A percentile compares a stretch with the other conserved stretches of the same genome.
Conservation (phyloP, 2,329 filamentous ascomycete genomes). For the Fusarium goolgardi region DNA sequence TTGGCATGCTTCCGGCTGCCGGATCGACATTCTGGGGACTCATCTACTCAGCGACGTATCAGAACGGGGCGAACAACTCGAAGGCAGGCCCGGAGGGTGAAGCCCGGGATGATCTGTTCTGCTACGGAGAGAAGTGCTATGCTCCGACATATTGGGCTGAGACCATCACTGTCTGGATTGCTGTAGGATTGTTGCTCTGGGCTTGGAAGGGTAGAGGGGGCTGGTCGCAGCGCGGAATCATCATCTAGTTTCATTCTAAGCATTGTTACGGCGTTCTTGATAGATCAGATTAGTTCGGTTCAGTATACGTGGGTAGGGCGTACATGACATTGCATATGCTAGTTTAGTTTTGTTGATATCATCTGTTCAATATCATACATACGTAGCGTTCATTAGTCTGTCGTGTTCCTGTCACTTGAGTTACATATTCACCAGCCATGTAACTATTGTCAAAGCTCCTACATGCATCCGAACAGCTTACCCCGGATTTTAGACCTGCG, state of each 20-base stretch:
- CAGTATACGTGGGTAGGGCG: constrained; percentile 24
- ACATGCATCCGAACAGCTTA: constrained; percentile 24
- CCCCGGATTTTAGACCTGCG: constrained; percentile 29
- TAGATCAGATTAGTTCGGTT: constrained; percentile 15
- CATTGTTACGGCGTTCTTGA: constrained; percentile 33
- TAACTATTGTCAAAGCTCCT: constrained; percentile 12
- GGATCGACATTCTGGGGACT: constrained; percentile 92
- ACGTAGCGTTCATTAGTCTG: constrained; percentile 3
- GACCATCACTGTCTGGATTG: constrained; percentile 81
- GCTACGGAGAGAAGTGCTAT: constrained; percentile 86
- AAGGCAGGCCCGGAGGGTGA: constrained; percentile 47
- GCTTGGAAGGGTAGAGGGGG: constrained; percentile 84
- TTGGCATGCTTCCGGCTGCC: constrained; percentile 89
- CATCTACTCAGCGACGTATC: constrained; percentile 86
- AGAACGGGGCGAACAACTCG: constrained; percentile 68
- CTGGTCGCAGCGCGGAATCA: constrained; percentile 81
- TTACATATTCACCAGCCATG: neutral
- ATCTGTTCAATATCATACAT: neutral
- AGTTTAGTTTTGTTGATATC: constrained; percentile 9
- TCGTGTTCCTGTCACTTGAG: neutral
- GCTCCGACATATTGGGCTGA: constrained; percentile 87
- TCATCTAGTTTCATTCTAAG: constrained; percentile 57
- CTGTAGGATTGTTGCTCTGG: constrained; percentile 76
- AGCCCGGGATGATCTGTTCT: constrained; percentile 68
- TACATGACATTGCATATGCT: constrained; percentile 5